Percentiles rank a stretch among this genome's conserved stretches.
phyloP scores from a whole-genome alignment of 2,329 filamentous ascomycete species.

The Colletotrichum spaethianum region DNA sequence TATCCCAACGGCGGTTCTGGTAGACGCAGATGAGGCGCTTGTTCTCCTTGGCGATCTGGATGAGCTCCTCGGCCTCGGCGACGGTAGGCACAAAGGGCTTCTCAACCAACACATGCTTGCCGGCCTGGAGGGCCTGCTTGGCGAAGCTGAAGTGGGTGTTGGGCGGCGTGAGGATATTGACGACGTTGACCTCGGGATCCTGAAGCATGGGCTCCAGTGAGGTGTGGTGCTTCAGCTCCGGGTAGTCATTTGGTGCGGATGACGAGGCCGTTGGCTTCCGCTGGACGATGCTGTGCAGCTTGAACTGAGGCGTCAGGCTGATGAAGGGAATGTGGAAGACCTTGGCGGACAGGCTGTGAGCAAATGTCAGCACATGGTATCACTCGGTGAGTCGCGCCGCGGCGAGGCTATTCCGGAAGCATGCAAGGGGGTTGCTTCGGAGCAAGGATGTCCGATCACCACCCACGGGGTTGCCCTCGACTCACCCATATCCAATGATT shows the following conservation, averaged over 20 bases:
- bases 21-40: constrained; percentile 75
- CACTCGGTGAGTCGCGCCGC: neutral
- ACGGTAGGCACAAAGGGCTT: constrained; percentile 85
- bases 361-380: constrained; percentile 36
- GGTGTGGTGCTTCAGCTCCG: constrained; percentile 74
- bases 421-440: constrained; percentile 2
- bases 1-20: constrained; percentile 84
- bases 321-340: constrained; percentile 89
- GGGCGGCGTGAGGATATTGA: constrained; percentile 80
- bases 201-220: constrained; percentile 73
- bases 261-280: constrained; percentile 77
- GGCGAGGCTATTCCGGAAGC: constrained; percentile 14
- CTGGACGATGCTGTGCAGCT: constrained; percentile 83
- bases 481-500: constrained; percentile 67
- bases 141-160: constrained; percentile 78
- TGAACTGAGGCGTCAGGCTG: constrained; percentile 72
- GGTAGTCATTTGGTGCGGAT: constrained; percentile 79
- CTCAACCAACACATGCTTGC: constrained; percentile 86
- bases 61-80: constrained; percentile 76
- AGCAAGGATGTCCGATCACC: constrained; percentile 14
- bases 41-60: constrained; percentile 65
- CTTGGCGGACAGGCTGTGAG: constrained; percentile 74
- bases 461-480: constrained; percentile 6
- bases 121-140: constrained; percentile 74
- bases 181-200: constrained; percentile 76